These are phyloP conservation scores for Lodderomyces parapsilosis DNA, from an alignment of 1,139 yeast genomes.

Conservation along the genomic window DNA sequence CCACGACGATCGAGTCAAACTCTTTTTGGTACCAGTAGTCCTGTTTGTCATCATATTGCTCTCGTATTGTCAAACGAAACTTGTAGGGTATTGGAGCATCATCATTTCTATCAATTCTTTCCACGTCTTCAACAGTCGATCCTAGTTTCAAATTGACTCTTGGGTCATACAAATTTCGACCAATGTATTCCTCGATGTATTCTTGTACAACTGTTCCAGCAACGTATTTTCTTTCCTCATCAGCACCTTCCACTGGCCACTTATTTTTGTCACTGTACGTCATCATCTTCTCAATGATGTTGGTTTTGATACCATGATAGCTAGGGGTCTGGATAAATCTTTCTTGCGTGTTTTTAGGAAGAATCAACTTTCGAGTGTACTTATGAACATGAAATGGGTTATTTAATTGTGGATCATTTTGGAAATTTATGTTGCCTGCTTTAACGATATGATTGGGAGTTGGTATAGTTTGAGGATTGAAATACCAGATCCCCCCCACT, in stretches of 20 bases:
- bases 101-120: conserved; percentile 17
- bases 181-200: conserved; percentile 36
- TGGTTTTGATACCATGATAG: conserved; percentile 37
- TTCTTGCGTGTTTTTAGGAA: conserved; percentile 16
- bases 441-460: conserved; percentile 25
- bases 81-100: conserved; percentile 18
- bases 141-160: conserved; percentile 23
- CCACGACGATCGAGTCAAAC: conserved; percentile 29
- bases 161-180: conserved; percentile 19
- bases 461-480: conserved; percentile 20
- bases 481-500: conserved; percentile 35
- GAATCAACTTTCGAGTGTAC: conserved; percentile 6
- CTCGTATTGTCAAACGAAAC: conserved; percentile 33
- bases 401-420: conserved; percentile 30
- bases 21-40: conserved; percentile 26
- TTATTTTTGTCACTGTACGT: conserved; percentile 38
- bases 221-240: conserved; percentile 25
- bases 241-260: conserved; percentile 29
- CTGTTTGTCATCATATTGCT: conserved; percentile 17
- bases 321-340: conserved; percentile 39
- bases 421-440: conserved; percentile 21
- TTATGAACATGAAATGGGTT: conserved; percentile 25
- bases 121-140: conserved; percentile 41
- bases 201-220: conserved; percentile 26
- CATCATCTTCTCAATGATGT: conserved; percentile 45